Conservation (phyloP, 352 stramenopile genomes). For the Phytophthora megakarya region DNA sequence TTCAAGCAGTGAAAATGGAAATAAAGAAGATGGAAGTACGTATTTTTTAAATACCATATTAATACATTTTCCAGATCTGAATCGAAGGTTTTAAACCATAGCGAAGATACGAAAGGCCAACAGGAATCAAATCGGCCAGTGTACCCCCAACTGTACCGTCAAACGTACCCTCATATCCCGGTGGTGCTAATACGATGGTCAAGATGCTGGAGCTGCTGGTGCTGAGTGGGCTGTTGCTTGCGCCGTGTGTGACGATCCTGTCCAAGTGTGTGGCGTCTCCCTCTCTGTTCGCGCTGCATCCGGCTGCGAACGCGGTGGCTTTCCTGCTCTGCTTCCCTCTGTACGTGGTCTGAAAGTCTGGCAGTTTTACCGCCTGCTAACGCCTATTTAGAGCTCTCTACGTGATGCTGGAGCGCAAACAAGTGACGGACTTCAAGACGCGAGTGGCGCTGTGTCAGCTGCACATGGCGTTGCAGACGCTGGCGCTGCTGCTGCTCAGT, state of each 20-base stretch:
- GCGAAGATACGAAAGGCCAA: too few species aligned
- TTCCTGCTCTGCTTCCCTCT: conserved; percentile 67
- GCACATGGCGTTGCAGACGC: conserved; percentile 54
- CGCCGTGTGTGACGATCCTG: conserved; percentile 55
- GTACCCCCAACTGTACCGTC: too few species aligned
- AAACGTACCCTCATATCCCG: conserved; percentile 4
- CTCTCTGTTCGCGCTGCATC: conserved; percentile 66
- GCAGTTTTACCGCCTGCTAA: neutral
- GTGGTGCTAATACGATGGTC: conserved; percentile 38
- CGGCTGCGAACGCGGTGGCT: conserved; percentile 61
- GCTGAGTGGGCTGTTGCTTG: conserved; percentile 54
- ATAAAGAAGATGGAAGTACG: too few species aligned
- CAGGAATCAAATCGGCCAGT: too few species aligned
- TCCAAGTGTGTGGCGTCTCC: conserved; percentile 34
- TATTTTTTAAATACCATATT: too few species aligned
- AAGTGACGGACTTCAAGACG: conserved; percentile 44
- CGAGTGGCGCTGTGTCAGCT: conserved; percentile 54
- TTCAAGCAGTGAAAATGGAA: too few species aligned
- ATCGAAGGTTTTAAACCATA: too few species aligned
- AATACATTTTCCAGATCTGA: too few species aligned
- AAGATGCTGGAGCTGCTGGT: conserved; percentile 66
- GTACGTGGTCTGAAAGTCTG: conserved; percentile 14
- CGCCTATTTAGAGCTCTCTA: conserved; percentile 39
- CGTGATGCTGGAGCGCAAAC: conserved; percentile 65
- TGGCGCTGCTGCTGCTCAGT: conserved; percentile 54